Evolutionary conservation across 2,329 filamentous ascomycete species (phyloP).

Genomic region (Pseudopyrenochaeta lycopersici): DNA sequence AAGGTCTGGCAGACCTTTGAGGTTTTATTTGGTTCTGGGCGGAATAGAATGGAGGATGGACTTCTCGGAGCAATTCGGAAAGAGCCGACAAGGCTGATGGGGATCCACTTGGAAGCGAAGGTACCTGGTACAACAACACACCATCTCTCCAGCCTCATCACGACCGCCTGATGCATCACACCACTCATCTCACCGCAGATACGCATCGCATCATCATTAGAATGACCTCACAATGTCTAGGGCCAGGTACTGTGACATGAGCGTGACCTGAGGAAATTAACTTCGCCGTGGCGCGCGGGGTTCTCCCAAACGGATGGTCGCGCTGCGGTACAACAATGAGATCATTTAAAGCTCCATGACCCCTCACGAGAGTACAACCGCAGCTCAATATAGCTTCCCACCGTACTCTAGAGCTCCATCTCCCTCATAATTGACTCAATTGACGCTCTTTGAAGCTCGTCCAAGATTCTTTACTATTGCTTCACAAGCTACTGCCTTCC

Average conservation of each 20-base stretch:
- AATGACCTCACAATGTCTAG: constrained; percentile 14
- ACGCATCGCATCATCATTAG: constrained; percentile 20
- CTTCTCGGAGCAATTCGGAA: constrained; percentile 16
- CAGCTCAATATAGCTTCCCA: constrained; percentile 22
- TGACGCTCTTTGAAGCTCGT: neutral
- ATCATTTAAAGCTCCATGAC: constrained; percentile 46
- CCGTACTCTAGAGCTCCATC: constrained; percentile 4
- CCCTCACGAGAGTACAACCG: constrained; percentile 42
- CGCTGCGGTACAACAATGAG: constrained; percentile 37
- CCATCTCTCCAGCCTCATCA: constrained; percentile 28
- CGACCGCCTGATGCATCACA: constrained; percentile 33
- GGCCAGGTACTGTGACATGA: constrained; percentile 29
- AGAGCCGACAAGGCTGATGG: constrained; percentile 5
- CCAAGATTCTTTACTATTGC: neutral
- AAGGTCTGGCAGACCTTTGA: too few species aligned
- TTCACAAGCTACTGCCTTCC: constrained; percentile 5
- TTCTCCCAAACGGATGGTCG: constrained; percentile 26
- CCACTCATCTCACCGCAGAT: constrained; percentile 19
- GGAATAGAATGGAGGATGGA: neutral
- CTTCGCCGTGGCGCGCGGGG: constrained; percentile 33
- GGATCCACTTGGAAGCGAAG: constrained; percentile 16
- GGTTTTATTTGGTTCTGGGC: neutral
- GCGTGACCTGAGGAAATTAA: constrained; percentile 40
- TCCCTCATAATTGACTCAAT: constrained; percentile 8
- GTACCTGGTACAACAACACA: constrained; percentile 23